Evolutionary conservation across 2,329 filamentous ascomycete genomes (phyloP), one percentile per base, ranked within the genome.

Genomic region (Aspergillus piperis): DNA sequence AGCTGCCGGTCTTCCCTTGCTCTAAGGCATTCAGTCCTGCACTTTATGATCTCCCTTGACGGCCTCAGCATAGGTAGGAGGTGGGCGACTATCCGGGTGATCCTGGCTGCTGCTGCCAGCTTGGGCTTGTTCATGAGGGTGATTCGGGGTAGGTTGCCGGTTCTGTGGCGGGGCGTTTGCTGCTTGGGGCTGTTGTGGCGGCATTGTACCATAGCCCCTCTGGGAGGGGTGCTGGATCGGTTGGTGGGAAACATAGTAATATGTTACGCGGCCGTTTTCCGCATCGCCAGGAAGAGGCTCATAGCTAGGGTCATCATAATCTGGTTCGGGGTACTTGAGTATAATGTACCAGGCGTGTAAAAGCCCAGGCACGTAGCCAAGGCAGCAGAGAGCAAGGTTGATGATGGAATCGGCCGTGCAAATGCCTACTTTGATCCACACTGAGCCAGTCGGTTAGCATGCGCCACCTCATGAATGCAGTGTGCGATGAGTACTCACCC

Each of bases 271-370:
- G 62, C 76, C 77, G 54, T 77, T 78, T 61, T 78, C 75, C 13
- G 73, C 66, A 54, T 77, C 75, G 5, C 80, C 78, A 39, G 84
- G 78, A 42, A 90, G 75, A 54, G 82, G 79, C 67, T 91, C 86
- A 78, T 95, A 92, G 59, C 82, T 76, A 32, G 67, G 69, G 57
- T 80, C 75, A 64, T 89, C 86, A 75, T 84, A 85, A 60, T 88
- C 83, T 68, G 80, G 77, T 62, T 97, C 94, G 60, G 95, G 95
- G 76, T 89, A 91, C 73, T 91, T 90, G 71, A 91, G 86, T 78
- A 99, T 97, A 78, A 98, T 96, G 84, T 98, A 99, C 94, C 95
- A 98, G 64, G 93, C 87, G 81, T 99, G 95, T 2, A 99, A 81
- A 53, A 98, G 89, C 62, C 94, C 94, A 19, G 94, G 94, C 62